Conservation (phyloP, 805 yeast genomes). For the Peterozyma toletana region DNA sequence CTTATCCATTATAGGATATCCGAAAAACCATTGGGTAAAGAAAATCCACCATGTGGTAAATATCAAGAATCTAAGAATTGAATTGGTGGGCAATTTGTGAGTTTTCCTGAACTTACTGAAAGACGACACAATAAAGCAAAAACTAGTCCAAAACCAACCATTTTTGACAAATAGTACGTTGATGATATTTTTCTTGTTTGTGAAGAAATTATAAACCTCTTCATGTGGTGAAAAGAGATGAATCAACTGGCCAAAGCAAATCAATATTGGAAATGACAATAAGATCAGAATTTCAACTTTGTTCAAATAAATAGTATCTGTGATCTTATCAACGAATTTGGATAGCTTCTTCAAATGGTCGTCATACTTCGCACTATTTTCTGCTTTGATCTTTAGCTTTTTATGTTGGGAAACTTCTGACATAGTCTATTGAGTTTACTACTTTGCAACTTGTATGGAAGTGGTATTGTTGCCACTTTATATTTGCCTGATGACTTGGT, state of each 20-base stretch:
- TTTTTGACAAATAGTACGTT: slow-evolving; percentile 74
- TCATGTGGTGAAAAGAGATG: slow-evolving; percentile 36
- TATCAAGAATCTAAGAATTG: slow-evolving; percentile 35
- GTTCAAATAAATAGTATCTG: slow-evolving; percentile 1
- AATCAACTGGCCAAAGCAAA: slow-evolving; percentile 45
- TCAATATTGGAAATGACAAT: slow-evolving; percentile 31
- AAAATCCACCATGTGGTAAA: slow-evolving; percentile 78
- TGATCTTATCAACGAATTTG: background rate
- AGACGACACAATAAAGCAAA: slow-evolving; percentile 10
- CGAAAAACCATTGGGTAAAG: slow-evolving; percentile 85
- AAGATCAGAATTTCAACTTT: slow-evolving; percentile 6
- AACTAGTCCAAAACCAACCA: slow-evolving; percentile 90
- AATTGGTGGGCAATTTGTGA: slow-evolving; percentile 5
- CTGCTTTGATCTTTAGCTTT: background rate
- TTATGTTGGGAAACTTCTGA: background rate
- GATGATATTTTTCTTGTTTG: slow-evolving; percentile 60
- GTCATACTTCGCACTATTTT: too few species aligned
- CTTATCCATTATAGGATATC: slow-evolving; percentile 83
- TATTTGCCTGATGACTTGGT: too few species aligned
- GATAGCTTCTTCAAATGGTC: background rate
- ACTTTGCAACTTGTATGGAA: background rate
- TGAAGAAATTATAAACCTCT: slow-evolving; percentile 40
- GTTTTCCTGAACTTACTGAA: slow-evolving; percentile 2
- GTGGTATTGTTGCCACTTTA: background rate
- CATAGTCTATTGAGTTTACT: background rate